phyloP scores from a whole-genome alignment of 108 stramenopile genomes.

The Skeletonema costatum region DNA sequence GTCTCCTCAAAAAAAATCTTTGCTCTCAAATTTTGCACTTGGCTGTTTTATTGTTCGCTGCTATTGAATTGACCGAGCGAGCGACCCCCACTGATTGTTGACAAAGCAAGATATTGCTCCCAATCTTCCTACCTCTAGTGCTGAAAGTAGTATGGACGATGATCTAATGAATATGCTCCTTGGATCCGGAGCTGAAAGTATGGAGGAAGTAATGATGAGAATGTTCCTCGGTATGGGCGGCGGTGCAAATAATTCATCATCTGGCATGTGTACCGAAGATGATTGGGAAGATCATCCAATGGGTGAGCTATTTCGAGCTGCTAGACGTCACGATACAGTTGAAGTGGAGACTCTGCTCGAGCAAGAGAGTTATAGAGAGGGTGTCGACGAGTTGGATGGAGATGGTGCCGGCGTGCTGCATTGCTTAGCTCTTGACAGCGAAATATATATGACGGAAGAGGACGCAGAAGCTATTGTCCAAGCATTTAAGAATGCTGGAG shows the following conservation, averaged over 20 bases:
- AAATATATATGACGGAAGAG: neutral
- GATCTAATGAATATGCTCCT: neutral
- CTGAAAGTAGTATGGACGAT: neutral
- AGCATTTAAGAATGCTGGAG: neutral
- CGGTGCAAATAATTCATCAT: neutral
- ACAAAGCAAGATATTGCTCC: no score
- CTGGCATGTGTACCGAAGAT: neutral
- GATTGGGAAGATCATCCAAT: neutral
- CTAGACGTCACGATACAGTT: neutral
- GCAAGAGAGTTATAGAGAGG: neutral
- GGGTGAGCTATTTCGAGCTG: neutral
- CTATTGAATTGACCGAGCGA: no score
- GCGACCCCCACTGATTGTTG: no score
- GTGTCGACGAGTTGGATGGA: constrained; percentile 1
- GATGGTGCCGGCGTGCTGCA: neutral
- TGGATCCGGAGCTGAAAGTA: neutral
- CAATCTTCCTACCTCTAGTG: no score
- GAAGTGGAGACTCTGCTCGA: neutral
- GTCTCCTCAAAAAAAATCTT: no score
- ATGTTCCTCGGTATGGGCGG: no score
- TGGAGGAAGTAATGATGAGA: neutral
- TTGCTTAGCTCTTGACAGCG: neutral
- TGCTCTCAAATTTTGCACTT: no score
- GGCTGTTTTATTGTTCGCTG: no score
- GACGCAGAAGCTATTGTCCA: neutral